Conservation (phyloP, 108 stramenopile species). For the Seminavis robusta region DNA sequence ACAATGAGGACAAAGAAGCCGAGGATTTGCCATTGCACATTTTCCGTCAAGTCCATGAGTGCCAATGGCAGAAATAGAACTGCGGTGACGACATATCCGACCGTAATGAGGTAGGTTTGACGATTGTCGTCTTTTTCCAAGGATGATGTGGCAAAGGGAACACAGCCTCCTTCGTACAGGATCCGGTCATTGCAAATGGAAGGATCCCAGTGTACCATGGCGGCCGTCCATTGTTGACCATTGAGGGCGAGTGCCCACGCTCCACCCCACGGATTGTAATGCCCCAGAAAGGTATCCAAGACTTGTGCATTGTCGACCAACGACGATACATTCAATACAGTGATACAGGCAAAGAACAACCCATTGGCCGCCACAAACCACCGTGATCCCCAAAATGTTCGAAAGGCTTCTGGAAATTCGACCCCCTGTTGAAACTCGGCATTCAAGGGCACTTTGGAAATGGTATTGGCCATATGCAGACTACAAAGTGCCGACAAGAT, state of each 20-base stretch:
- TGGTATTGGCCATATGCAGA: constrained; percentile 50
- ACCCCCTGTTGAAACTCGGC: constrained; percentile 24
- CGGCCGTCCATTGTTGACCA: constrained; percentile 2
- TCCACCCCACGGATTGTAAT: constrained; percentile 10
- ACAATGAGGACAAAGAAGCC: constrained; percentile 36
- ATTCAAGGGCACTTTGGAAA: constrained; percentile 42
- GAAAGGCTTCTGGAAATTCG: constrained; percentile 39
- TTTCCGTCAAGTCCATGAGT: constrained; percentile 39
- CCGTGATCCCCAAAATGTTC: constrained; percentile 22
- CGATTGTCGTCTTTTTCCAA: constrained; percentile 3
- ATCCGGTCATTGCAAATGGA: background rate
- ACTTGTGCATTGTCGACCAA: constrained; percentile 43
- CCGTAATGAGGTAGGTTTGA: constrained; percentile 20
- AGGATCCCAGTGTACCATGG: constrained; percentile 4
- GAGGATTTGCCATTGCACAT: constrained; percentile 33
- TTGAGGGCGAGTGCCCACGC: background rate
- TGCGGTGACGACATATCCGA: constrained; percentile 23
- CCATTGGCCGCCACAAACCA: constrained; percentile 28
- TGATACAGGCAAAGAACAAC: constrained; percentile 32
- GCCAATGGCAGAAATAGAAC: constrained; percentile 31
- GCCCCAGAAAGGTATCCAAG: constrained; percentile 30
- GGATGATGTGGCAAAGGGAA: constrained; percentile 30
- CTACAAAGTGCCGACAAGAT: constrained; percentile 38
- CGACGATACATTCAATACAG: constrained; percentile 29
- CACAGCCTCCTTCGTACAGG: constrained; percentile 10